Percentiles rank a stretch among this genome's conserved stretches.
Conservation (phyloP, 306 rosid species). For the Oxytropis ochrocephala region DNA sequence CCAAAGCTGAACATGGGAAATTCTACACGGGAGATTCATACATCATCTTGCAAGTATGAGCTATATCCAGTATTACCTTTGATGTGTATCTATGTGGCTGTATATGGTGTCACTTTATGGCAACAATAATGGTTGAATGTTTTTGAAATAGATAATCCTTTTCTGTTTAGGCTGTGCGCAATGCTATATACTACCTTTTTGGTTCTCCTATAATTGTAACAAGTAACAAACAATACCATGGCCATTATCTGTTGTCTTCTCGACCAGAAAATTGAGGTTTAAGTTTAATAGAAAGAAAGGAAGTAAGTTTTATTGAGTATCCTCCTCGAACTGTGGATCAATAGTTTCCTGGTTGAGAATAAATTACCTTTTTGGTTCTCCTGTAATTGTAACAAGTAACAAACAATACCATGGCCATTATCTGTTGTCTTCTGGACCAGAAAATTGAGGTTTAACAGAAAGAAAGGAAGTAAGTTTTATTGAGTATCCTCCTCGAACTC, state of each 20-base stretch:
- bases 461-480: not conserved
- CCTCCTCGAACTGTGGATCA: not conserved
- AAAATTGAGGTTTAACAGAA: not conserved
- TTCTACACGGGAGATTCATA: conserved; percentile 91
- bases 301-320: not conserved
- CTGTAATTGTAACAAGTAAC: not conserved
- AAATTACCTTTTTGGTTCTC: not conserved
- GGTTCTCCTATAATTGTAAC: not conserved
- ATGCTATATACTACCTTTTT: not conserved
- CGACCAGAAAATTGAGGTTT: not conserved
- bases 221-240: not conserved
- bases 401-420: not conserved
- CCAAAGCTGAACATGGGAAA: conserved; percentile 87
- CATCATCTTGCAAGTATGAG: conserved; percentile 73
- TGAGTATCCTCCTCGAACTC: not conserved
- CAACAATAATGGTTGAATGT: not conserved
- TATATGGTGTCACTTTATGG: not conserved
- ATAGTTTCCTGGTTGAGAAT: not conserved
- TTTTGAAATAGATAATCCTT: not conserved
- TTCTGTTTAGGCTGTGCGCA: not conserved
- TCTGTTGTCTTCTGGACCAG: not conserved
- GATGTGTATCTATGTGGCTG: not conserved
- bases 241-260: not conserved
- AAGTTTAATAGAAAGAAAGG: not conserved
- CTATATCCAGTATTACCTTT: conserved; percentile 10